Base-by-base conservation (phyloP, 768 basidiomycete species). In the Scleroderma citrinum region DNA sequence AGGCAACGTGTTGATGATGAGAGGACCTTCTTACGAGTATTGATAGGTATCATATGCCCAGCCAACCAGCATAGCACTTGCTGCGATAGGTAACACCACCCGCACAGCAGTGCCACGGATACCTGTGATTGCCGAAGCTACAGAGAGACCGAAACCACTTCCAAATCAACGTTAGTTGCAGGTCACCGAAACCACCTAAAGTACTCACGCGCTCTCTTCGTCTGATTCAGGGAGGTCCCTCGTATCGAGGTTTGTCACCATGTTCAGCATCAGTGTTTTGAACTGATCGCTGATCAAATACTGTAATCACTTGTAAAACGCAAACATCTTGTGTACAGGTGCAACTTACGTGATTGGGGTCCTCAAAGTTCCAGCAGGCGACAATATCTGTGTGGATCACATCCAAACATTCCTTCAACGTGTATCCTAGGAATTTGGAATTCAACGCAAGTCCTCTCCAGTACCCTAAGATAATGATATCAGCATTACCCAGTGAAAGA, bases 381-480 rank as follows among this genome's bases (percentile, higher is more conserved):
- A 60, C 47, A 11, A 60, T 59, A 20, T 60, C 59, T 5, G 45
- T 26, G 30, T 60, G 59, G 31, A 60, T 54, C 13, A 57, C 48
- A 36, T 49, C 31, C 37, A 60, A 30, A 34, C 56, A 58, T 7
- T 52, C 39, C 32, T 24, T 16, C 24, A 60, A 40, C 8, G 37
- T 41, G 26, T 44, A 44, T 0, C 53, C 53, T 2, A 21, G 23
- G 40, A 61, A 61, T n/a, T 55, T 23, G 8, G 40, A 29, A 20
- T 44, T 47, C 1, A 55, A 52, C 7, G 47, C 54, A 14, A 61
- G 47, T 5, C 31, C 48, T 17, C 38, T 29, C 59, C 59, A 61
- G 46, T 61, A 62, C 32, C 40, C 59, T 61, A n/a, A 30, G 7
- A 7, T n/a, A 21, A 3, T 31, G n/a, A 13, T 8, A 12, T 44